phyloP scores from a whole-genome alignment of 805 yeast genomes.

The Wickerhamiella azymoides region DNA sequence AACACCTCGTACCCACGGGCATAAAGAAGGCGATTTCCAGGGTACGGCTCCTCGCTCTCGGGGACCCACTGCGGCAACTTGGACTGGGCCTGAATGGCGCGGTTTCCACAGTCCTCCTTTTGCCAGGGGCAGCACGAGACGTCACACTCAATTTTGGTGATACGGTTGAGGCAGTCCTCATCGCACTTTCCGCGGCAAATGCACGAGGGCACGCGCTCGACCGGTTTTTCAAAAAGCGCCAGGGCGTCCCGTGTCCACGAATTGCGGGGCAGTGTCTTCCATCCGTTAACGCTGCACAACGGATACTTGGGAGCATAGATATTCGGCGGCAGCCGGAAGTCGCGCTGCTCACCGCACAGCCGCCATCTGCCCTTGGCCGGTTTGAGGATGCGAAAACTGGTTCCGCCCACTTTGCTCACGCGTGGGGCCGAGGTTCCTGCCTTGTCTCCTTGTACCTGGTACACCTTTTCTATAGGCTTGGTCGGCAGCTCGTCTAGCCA shows the following conservation, averaged over 20 bases:
- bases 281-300: constrained; percentile 17
- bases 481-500: not conserved
- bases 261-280: constrained; percentile 22
- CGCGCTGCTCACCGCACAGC: not conserved
- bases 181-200: constrained; percentile 23
- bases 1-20: constrained; percentile 23
- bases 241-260: constrained; percentile 7
- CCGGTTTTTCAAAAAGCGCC: not conserved
- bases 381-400: not conserved
- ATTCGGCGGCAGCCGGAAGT: constrained; percentile 26
- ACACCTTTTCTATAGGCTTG: not conserved
- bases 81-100: constrained; percentile 24
- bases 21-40: constrained; percentile 5
- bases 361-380: not conserved
- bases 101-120: constrained; percentile 26
- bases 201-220: constrained; percentile 13
- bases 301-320: constrained; percentile 26
- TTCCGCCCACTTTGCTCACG: not conserved
- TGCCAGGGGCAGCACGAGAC: constrained; percentile 24
- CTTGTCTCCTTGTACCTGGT: not conserved
- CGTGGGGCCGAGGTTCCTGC: not conserved
- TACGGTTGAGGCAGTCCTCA: constrained; percentile 25
- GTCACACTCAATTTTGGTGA: constrained; percentile 27
- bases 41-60: not conserved
- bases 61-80: constrained; percentile 5